phyloP scores from a whole-genome alignment of 495 filamentous ascomycete species.

The Halenospora varia region DNA sequence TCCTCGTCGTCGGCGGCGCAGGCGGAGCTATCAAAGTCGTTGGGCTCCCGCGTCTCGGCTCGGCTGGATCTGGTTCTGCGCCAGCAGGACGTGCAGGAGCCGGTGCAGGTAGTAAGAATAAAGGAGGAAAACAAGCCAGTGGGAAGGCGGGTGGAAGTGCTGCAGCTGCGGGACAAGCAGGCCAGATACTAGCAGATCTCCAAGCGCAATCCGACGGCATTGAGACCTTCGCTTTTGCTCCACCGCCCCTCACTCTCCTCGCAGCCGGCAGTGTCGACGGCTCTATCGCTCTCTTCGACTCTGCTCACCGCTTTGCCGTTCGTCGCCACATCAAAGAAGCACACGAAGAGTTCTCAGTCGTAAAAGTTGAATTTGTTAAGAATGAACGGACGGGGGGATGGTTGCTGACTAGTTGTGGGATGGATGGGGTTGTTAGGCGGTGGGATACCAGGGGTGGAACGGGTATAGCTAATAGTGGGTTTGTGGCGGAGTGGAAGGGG shows the following conservation, averaged over 20 bases:
- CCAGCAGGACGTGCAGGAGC: constrained; percentile 33
- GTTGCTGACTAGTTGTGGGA: constrained; percentile 75
- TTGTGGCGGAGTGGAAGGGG: constrained; percentile 77
- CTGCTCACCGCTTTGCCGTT: constrained; percentile 74
- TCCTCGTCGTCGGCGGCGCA: constrained; percentile 84
- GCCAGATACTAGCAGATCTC: constrained; percentile 67
- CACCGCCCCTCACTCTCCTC: constrained; percentile 68
- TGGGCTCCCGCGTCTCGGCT: constrained; percentile 67
- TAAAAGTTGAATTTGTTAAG: constrained; percentile 85
- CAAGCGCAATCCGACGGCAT: constrained; percentile 69
- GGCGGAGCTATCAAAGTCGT: constrained; percentile 79
- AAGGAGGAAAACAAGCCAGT: constrained; percentile 32
- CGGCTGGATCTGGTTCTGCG: constrained; percentile 24
- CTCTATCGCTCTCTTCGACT: constrained; percentile 83
- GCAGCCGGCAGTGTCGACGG: constrained; percentile 91
- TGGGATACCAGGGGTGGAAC: constrained; percentile 87
- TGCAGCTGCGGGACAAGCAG: constrained; percentile 56
- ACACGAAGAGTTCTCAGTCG: constrained; percentile 77
- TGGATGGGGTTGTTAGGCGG: constrained; percentile 80
- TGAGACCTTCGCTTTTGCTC: constrained; percentile 82
- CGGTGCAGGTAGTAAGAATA: constrained; percentile 40
- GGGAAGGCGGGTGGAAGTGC: constrained; percentile 34
- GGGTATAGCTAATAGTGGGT: constrained; percentile 51
- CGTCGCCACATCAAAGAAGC: constrained; percentile 74
- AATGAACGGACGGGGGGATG: constrained; percentile 39